These are phyloP conservation scores for Russula earlei DNA, from an alignment of 768 basidiomycete genomes.

Conservation along the genomic window DNA sequence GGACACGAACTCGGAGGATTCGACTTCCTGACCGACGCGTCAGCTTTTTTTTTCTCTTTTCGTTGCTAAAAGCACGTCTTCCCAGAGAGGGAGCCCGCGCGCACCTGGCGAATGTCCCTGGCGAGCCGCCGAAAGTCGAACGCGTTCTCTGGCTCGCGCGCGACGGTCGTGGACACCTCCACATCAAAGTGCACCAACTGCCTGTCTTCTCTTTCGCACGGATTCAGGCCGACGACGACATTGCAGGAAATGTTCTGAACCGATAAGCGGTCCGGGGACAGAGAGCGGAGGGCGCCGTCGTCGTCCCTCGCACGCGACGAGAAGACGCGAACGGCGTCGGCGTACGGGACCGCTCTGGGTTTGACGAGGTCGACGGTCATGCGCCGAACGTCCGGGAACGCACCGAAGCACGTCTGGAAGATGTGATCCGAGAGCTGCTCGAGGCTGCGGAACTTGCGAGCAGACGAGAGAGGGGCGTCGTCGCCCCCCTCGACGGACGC, in stretches of 20 bases:
- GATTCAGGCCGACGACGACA: conserved; percentile 59
- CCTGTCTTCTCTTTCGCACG: conserved; percentile 51
- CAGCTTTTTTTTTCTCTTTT: no score
- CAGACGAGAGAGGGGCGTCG: conserved; percentile 13
- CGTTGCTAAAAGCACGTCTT: no score
- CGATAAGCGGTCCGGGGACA: conserved; percentile 17
- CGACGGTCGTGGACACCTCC: conserved; percentile 24
- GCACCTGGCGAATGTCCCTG: conserved; percentile 29
- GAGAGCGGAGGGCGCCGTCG: background rate
- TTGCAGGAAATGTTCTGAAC: conserved; percentile 39
- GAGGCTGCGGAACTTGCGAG: conserved; percentile 31
- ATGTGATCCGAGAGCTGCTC: conserved; percentile 38
- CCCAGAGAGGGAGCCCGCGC: conserved; percentile 14
- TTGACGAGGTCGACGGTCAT: conserved; percentile 39
- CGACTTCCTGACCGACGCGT: conserved; percentile 2
- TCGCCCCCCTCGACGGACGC: conserved; percentile 19
- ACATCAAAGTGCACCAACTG: conserved; percentile 53
- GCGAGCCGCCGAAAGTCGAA: conserved; percentile 38
- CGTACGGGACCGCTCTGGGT: conserved; percentile 43
- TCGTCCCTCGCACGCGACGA: conserved; percentile 26
- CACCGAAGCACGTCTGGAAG: conserved; percentile 31
- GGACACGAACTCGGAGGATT: conserved; percentile 44
- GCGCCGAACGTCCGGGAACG: conserved; percentile 28
- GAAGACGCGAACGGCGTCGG: conserved; percentile 35
- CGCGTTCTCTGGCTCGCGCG: background rate